Base-by-base conservation (phyloP, 495 filamentous ascomycete genomes). In the Tuber indicum region DNA sequence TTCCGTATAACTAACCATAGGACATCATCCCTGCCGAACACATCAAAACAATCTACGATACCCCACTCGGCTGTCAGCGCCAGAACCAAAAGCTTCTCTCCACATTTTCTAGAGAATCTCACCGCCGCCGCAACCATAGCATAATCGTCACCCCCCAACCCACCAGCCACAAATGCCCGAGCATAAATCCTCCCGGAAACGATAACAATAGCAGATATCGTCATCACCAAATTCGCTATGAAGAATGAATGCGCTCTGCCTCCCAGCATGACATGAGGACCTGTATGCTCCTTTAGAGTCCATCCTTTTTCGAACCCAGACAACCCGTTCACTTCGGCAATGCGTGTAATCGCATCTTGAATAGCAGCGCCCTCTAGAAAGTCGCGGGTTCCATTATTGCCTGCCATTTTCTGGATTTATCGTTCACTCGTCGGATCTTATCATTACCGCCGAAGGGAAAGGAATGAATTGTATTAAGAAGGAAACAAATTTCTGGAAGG, bases 131-230 rank as follows among this genome's bases (percentile, higher is more conserved):
- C 44, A 6, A 75, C 77, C 43, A 83, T 83, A 14, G 74, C 74
- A 45, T 77, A 71, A 76, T 83, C 82, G 79, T 83, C 82, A 26
- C 70, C 74, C 9, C 82, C 82, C 44, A 83, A 36, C 32, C 80
- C 77, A 3, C 80, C 80, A 19, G 75, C 81, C 45, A 82, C 76
- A 71, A 80, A 82, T 23, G 74, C 58, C 16, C 81, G 73, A 14
- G 80, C 76, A 70, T 79, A 82, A 21, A 82, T 82, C 43, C 81
- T 77, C 16, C 62, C 72, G 46, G 69, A 49, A 41, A 82, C 81
- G 39, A 80, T 69, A 9, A 76, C n/a, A 32, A 75, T 73, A 8
- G 81, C 75, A 26, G 76, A 47, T 42, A 45, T 62, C 23, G 78
- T 39, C 52, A 82, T 52, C 19, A 75, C 75, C 9, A 78, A 45